Evolutionary conservation across 129 eudicot species (phyloP).

Genomic region (Gnaphalium uliginosum): DNA sequence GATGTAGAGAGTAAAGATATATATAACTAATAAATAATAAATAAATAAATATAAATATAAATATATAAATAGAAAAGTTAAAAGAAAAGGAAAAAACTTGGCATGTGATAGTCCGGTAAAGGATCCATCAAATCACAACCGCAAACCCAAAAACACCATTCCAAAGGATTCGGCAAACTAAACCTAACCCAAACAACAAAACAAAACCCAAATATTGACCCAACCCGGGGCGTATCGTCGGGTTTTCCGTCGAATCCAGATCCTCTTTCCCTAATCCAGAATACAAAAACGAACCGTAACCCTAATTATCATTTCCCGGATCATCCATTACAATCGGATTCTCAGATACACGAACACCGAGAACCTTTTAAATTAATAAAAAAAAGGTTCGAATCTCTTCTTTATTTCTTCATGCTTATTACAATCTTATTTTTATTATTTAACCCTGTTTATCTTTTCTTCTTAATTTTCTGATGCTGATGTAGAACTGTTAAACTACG

Average conservation of each 20-base stretch:
- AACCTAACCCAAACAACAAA: slow-evolving; percentile 9
- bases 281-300: slow-evolving; percentile 34
- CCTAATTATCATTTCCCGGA: slow-evolving; percentile 16
- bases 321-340: slow-evolving; percentile 31
- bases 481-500: neutral
- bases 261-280: slow-evolving; percentile 10
- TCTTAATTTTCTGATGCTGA: neutral
- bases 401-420: slow-evolving; percentile 6
- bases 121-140: slow-evolving; percentile 29
- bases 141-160: slow-evolving; percentile 23
- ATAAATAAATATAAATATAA: too few relatives aligned
- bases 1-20: too few relatives aligned
- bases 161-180: slow-evolving; percentile 25
- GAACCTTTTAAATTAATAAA: slow-evolving; percentile 13
- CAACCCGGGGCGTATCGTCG: slow-evolving; percentile 20
- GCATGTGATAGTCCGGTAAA: neutral
- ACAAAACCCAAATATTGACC: slow-evolving; percentile 13
- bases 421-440: neutral
- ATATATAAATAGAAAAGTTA: too few relatives aligned
- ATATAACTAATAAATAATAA: too few relatives aligned
- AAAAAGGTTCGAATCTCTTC: slow-evolving; percentile 24
- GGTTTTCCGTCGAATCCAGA: slow-evolving; percentile 29
- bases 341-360: slow-evolving; percentile 23
- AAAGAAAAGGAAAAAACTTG: too few relatives aligned
- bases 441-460: slow-evolving; percentile 5